Conservation (phyloP, 441 rosid species). For the Raphanus hybrid region DNA sequence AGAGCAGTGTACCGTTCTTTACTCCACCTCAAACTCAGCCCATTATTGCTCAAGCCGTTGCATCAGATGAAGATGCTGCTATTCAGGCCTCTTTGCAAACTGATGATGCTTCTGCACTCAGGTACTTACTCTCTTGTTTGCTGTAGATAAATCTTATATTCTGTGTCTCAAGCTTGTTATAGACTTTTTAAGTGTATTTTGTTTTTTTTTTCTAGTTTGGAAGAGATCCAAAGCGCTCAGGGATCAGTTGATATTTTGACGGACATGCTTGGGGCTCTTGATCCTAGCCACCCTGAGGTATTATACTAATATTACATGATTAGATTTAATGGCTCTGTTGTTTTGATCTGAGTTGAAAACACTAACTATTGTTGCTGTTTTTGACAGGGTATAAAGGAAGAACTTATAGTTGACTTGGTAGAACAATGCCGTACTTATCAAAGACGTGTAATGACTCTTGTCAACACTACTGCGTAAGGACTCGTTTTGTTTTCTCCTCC, state of each 20-base stretch:
- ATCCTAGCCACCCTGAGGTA: slow-evolving; percentile 84
- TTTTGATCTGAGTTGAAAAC: slow-evolving; percentile 13
- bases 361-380: slow-evolving; percentile 24
- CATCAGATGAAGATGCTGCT: slow-evolving; percentile 83
- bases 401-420: slow-evolving; percentile 88
- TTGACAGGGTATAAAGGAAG: slow-evolving; percentile 83
- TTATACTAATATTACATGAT: slow-evolving; percentile 16
- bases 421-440: slow-evolving; percentile 94
- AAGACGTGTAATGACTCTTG: slow-evolving; percentile 83
- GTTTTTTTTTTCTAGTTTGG: slow-evolving; percentile 54
- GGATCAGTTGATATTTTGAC: slow-evolving; percentile 77
- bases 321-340: slow-evolving; percentile 8
- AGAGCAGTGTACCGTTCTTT: slow-evolving; percentile 80
- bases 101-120: slow-evolving; percentile 82
- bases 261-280: slow-evolving; percentile 95
- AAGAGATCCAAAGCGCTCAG: slow-evolving; percentile 79
- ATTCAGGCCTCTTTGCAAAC: slow-evolving; percentile 87
- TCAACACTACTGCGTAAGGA: slow-evolving; percentile 74
- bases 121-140: slow-evolving; percentile 55
- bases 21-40: slow-evolving; percentile 99
- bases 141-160: not conserved
- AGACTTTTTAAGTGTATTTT: slow-evolving; percentile 13
- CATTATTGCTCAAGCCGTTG: slow-evolving; percentile 49
- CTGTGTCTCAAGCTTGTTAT: slow-evolving; percentile 18
- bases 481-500: slow-evolving; percentile 17